phyloP scores from a whole-genome alignment of 345 rosid genomes.

The Syzygium aromaticum region DNA sequence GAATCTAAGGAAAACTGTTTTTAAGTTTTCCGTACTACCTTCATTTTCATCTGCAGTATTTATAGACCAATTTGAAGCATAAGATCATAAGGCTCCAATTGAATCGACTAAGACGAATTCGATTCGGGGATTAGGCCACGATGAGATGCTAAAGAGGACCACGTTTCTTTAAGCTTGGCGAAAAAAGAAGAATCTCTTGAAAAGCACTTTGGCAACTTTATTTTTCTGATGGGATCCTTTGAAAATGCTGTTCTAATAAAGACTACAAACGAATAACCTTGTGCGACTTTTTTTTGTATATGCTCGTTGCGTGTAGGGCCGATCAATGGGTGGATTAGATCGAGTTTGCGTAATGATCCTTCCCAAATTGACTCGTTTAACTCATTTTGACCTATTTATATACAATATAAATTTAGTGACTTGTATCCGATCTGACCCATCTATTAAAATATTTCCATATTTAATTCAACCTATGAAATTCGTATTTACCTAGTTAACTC shows the following conservation, averaged over 20 bases:
- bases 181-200: neutral
- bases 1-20: neutral
- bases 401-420: neutral
- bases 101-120: neutral
- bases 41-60: neutral
- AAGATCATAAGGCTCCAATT: neutral
- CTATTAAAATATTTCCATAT: neutral
- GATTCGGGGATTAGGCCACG: neutral
- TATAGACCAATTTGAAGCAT: neutral
- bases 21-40: neutral
- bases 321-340: neutral
- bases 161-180: neutral
- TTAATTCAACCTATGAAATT: neutral
- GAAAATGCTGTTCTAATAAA: neutral
- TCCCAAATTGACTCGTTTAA: neutral
- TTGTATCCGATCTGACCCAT: neutral
- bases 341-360: accelerated
- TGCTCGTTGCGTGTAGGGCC: neutral
- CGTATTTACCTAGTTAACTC: neutral
- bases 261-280: neutral
- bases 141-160: neutral
- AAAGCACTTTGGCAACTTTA: neutral
- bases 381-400: neutral
- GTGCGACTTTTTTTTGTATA: accelerated
- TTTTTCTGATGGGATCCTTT: neutral